Percentiles rank a stretch among this genome's conserved stretches.
Conservation (phyloP, 164 flowering plant species). For the Hamamelis virginiana region DNA sequence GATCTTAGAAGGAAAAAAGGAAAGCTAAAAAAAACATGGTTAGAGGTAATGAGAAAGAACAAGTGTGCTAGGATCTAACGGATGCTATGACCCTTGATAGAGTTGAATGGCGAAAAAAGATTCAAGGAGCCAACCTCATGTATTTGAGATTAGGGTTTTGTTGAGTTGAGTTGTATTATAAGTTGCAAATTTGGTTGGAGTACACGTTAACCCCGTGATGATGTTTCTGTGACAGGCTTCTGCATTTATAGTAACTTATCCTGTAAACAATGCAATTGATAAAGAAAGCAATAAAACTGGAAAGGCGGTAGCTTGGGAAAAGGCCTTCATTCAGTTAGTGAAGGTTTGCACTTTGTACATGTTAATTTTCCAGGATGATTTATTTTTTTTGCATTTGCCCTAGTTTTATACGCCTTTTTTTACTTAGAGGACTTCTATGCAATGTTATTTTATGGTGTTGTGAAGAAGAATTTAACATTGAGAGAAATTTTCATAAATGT, state of each 20-base stretch:
- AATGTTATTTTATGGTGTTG: not conserved
- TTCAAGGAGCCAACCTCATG: too few relatives aligned
- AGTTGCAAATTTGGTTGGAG: conserved; percentile 5
- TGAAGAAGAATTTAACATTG: too few relatives aligned
- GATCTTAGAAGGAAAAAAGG: too few relatives aligned
- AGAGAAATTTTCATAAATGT: too few relatives aligned
- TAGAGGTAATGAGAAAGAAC: too few relatives aligned
- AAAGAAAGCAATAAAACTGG: conserved; percentile 56
- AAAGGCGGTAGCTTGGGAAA: conserved; percentile 93
- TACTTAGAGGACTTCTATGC: not conserved
- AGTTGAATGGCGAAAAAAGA: too few relatives aligned
- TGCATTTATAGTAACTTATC: conserved; percentile 91
- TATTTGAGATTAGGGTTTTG: too few relatives aligned
- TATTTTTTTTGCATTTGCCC: not conserved
- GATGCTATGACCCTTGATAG: too few relatives aligned
- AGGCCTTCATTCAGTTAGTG: conserved; percentile 81
- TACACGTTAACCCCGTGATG: conserved; percentile 3
- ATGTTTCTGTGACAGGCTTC: conserved; percentile 69
- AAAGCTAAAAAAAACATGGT: too few relatives aligned
- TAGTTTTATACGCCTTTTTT: conserved; percentile 2
- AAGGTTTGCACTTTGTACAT: conserved; percentile 44
- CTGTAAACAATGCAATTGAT: conserved; percentile 74
- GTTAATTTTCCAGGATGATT: not conserved
- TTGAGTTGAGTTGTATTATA: too few relatives aligned
- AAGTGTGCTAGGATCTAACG: too few relatives aligned